A percentile compares a stretch with the other conserved stretches of the same genome.
phyloP scores from a whole-genome alignment of 176 grass and related monocot genomes.

The Typha latifolia region DNA sequence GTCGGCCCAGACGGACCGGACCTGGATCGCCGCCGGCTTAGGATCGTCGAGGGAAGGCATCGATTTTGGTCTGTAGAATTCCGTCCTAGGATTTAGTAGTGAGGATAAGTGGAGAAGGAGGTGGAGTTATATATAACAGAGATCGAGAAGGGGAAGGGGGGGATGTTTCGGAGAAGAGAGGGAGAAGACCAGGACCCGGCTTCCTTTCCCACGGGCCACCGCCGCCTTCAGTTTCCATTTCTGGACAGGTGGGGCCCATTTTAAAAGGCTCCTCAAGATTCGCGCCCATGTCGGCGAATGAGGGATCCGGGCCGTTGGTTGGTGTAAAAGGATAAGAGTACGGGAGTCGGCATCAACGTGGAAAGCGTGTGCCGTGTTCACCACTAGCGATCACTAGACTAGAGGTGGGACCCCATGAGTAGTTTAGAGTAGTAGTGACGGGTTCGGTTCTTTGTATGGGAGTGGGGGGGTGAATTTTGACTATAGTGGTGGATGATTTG shows the following conservation, averaged over 20 bases:
- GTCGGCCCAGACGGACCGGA: conserved; percentile 71
- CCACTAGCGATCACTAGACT: too few species aligned
- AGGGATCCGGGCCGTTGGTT: conserved; percentile 10
- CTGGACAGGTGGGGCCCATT: neutral
- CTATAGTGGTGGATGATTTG: too few species aligned
- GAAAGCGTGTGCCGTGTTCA: neutral
- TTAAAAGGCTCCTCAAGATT: neutral
- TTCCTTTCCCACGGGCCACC: too few species aligned
- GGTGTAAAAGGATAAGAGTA: neutral
- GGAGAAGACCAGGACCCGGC: neutral
- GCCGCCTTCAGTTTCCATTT: too few species aligned
- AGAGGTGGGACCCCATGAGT: too few species aligned
- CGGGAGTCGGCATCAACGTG: neutral
- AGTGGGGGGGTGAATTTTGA: too few species aligned
- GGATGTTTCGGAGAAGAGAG: neutral
- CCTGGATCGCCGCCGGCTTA: conserved; percentile 4
- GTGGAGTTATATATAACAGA: neutral
- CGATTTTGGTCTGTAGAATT: neutral
- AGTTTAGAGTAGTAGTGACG: too few species aligned
- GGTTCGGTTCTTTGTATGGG: too few species aligned
- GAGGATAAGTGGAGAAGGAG: neutral
- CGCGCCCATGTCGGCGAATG: neutral
- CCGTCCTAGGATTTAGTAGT: neutral
- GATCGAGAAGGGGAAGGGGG: neutral
- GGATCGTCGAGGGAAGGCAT: neutral